Evolutionary conservation across 2,329 filamentous ascomycete genomes (phyloP), one percentile per base, ranked within the genome.

Genomic region (Stylonectria norvegica): DNA sequence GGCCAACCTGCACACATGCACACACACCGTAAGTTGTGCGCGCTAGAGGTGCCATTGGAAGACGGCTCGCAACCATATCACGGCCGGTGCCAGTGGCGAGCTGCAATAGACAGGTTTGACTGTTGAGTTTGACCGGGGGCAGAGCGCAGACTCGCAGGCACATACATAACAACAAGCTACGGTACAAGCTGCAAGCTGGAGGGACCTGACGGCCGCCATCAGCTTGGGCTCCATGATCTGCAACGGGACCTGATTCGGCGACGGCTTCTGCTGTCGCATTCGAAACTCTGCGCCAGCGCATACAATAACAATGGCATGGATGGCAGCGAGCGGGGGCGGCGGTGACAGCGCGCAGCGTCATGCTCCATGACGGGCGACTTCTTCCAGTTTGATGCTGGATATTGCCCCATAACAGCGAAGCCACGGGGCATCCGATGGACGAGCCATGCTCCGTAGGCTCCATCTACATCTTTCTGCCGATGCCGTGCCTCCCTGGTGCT

Each of bases 271-370:
- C 42, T 50, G 52, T 57, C 50, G 54, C 54, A 54, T 57, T 50
- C 15, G 34, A 47, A 39, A 43, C 49, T 50, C 52, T 56, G 54
- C 36, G 47, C 43, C 47, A 49, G 47, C 54, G 52, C 54, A 57
- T 57, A 42, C 46, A 45, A 44, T 19, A 14, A 19, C 10, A 7
- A 32, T 32, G 30, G 30, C 17, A 8, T 18, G 14, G 22, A 25
- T 7, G 12, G 22, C 8, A 7, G 22, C 22, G 12, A 47, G 52
- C 52, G 54, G 54, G 45, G 42, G 36, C 48, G 19, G 52, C 53
- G 53, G 53, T 56, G 53, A 56, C 53, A 56, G 44, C 54, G 47
- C 47, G 50, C 52, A 57, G 53, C 54, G 54, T 56, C 54, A 57
- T 57, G 54, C 52, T 56, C 36, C 47, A 47, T 45, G 50, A 37